Conservation (phyloP, 169 alveolate genomes). For the Plasmodium coatneyi region DNA sequence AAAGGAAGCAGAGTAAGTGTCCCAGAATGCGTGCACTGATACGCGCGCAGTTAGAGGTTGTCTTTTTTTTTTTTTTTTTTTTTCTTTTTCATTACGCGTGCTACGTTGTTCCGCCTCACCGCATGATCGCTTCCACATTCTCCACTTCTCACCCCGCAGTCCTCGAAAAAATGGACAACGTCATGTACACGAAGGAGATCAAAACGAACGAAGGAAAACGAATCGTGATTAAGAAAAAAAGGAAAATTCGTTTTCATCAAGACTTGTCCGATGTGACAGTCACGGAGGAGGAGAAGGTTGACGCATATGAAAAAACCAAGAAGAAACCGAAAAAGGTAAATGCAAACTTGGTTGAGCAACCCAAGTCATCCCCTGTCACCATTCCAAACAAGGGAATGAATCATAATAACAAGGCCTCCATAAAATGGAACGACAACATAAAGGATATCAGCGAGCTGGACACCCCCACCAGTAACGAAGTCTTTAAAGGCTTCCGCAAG, state of each 20-base stretch:
- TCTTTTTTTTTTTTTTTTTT: too few species aligned
- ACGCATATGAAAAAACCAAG: slow-evolving; percentile 68
- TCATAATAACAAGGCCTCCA: slow-evolving; percentile 58
- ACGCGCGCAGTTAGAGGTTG: not conserved
- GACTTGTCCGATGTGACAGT: slow-evolving; percentile 66
- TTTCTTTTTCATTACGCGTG: not conserved
- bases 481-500: slow-evolving; percentile 69
- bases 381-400: slow-evolving; percentile 20
- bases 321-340: slow-evolving; percentile 56
- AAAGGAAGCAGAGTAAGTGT: slow-evolving; percentile 16
- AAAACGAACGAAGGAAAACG: slow-evolving; percentile 64
- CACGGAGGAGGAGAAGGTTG: slow-evolving; percentile 68
- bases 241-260: slow-evolving; percentile 72
- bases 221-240: slow-evolving; percentile 70
- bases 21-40: not conserved
- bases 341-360: slow-evolving; percentile 9
- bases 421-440: slow-evolving; percentile 71
- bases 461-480: slow-evolving; percentile 71
- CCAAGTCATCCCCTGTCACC: not conserved
- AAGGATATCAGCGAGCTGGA: slow-evolving; percentile 71
- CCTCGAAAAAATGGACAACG: slow-evolving; percentile 66
- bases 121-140: not conserved
- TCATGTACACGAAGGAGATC: slow-evolving; percentile 68
- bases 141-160: not conserved
- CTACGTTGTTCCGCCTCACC: not conserved